These are phyloP conservation scores for Phytopythium delawarense DNA, from an alignment of 352 stramenopile genomes.

Conservation along the genomic window DNA sequence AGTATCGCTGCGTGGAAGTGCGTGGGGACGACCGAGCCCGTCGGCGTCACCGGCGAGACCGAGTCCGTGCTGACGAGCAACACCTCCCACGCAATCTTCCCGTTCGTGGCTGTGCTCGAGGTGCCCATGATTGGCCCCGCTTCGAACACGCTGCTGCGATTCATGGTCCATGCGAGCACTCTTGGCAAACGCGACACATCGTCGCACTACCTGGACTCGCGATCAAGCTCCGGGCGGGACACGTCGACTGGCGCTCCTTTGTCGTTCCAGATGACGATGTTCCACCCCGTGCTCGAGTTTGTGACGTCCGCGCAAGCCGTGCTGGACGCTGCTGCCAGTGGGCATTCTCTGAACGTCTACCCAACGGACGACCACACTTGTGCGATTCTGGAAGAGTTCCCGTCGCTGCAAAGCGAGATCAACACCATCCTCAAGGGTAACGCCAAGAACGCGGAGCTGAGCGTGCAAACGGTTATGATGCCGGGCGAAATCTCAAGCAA, in stretches of 20 bases:
- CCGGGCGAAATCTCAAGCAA: slow-evolving; percentile 64
- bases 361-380: slow-evolving; percentile 78
- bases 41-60: slow-evolving; percentile 59
- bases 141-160: slow-evolving; percentile 81
- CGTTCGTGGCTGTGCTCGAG: slow-evolving; percentile 83
- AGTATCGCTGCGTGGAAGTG: slow-evolving; percentile 73
- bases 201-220: slow-evolving; percentile 34
- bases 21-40: slow-evolving; percentile 75
- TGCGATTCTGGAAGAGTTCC: slow-evolving; percentile 67
- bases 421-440: slow-evolving; percentile 66
- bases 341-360: slow-evolving; percentile 71
- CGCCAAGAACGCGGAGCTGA: slow-evolving; percentile 75
- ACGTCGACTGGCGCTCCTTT: slow-evolving; percentile 35
- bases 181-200: slow-evolving; percentile 59
- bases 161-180: slow-evolving; percentile 80
- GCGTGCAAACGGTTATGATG: slow-evolving; percentile 88
- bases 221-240: slow-evolving; percentile 38
- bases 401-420: slow-evolving; percentile 59
- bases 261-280: slow-evolving; percentile 87
- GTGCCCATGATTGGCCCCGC: slow-evolving; percentile 76
- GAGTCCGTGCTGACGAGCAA: slow-evolving; percentile 59
- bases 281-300: slow-evolving; percentile 83
- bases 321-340: slow-evolving; percentile 73
- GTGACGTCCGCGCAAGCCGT: slow-evolving; percentile 83
- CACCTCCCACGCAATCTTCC: slow-evolving; percentile 60